Evolutionary conservation across 2,329 filamentous ascomycete genomes (phyloP), one percentile per base, ranked within the genome.

Genomic region (Pyrenophora tritici-repentis): DNA sequence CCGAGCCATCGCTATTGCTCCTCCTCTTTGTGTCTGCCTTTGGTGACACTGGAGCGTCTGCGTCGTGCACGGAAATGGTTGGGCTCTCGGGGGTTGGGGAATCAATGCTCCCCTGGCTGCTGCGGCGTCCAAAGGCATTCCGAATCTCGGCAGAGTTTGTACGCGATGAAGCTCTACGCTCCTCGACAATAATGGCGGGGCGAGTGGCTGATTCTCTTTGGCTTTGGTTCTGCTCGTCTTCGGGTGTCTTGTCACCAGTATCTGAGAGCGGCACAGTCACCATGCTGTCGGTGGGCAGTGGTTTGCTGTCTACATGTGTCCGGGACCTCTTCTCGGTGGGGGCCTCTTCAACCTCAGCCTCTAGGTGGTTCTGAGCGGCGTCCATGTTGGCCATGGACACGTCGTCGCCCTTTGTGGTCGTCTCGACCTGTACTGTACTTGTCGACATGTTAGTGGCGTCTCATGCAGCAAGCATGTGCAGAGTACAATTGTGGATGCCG

Each of bases 191-290:
- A 14, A 72, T 72, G 33, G 67, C 60, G 29, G 66, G 67, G 22
- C 64, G 61, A 14, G 47, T 31, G 16, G 43, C 43, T 14, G 57
- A 59, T 7, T 53, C 50, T 36, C 55, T 20, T 20, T 46, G 14
- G 43, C 18, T 20, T 20, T 20, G 37, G n/a, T 39, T 35, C 31
- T 65, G 62, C 47, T 72, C 65, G 47, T 71, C 61, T 32, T 58
- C 49, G 7, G 78, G 81, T 49, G 53, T 59, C 43, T 39, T 82
- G 76, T 58, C 62, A 35, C 66, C 67, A 6, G 86, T 78, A 68
- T 90, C 87, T 16, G 88, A 90, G 41, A 91, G 78, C 47, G 87
- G 82, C 37, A 91, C 88, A 6, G 88, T 91, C 38, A 91, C 87
- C 86, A 91, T 87, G 16, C 88, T 91, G 73, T 90, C 87, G 42